phyloP scores from a whole-genome alignment of 495 filamentous ascomycete genomes.

The Amorphotheca resinae region DNA sequence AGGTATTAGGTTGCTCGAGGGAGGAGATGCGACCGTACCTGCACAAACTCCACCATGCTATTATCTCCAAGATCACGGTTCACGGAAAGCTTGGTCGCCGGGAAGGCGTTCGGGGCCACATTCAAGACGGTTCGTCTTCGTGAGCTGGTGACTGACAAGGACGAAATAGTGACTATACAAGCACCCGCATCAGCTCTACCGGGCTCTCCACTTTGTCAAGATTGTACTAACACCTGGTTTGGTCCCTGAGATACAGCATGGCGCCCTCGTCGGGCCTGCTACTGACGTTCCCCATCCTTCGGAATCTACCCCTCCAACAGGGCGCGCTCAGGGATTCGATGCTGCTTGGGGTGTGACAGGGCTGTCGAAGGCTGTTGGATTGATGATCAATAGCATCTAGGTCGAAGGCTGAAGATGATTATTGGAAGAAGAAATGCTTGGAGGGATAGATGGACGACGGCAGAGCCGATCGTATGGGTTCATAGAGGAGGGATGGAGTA shows the following conservation, averaged over 20 bases:
- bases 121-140: conserved; percentile 60
- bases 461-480: neutral
- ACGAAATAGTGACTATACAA: conserved; percentile 67
- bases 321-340: neutral
- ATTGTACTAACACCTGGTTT: conserved; percentile 60
- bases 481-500: neutral
- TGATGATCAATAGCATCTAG: conserved; percentile 18
- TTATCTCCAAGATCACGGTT: conserved; percentile 65
- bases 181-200: conserved; percentile 8
- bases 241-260: conserved; percentile 76
- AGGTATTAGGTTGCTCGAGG: neutral
- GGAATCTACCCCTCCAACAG: conserved; percentile 19
- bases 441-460: neutral
- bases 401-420: conserved; percentile 8
- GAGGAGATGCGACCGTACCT: conserved; percentile 40
- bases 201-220: neutral
- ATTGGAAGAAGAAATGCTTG: conserved; percentile 15
- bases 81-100: conserved; percentile 66
- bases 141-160: conserved; percentile 65
- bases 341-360: conserved; percentile 1
- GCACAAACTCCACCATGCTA: conserved; percentile 74
- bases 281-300: conserved; percentile 78
- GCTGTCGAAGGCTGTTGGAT: conserved; percentile 9
- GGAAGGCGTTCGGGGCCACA: conserved; percentile 79
- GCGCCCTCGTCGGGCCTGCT: conserved; percentile 83